Percentiles rank a stretch among this genome's conserved stretches.
phyloP scores from a whole-genome alignment of 2,329 filamentous ascomycete genomes.

The Geoglossum cookeanum region DNA sequence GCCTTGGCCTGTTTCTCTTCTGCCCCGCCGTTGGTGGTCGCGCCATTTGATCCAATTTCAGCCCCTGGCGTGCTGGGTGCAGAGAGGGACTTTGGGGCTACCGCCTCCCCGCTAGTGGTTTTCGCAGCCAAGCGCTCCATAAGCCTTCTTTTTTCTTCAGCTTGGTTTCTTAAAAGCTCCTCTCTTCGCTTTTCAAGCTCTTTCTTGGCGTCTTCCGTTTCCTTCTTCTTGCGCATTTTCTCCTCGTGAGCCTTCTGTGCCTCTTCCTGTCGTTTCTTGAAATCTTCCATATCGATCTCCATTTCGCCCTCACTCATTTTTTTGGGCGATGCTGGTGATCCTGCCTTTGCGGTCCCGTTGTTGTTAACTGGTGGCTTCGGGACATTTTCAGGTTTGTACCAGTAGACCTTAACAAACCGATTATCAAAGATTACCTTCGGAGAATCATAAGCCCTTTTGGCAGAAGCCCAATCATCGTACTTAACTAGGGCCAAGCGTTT shows the following conservation, averaged over 20 bases:
- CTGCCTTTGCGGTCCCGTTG: constrained; percentile 5
- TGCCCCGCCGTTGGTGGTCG: constrained; percentile 8
- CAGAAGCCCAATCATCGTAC: constrained; percentile 44
- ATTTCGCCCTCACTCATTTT: constrained; percentile 21
- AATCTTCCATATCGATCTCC: constrained; percentile 49
- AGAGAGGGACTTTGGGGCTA: neutral
- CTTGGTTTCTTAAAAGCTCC: constrained; percentile 41
- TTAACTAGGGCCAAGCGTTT: constrained; percentile 51
- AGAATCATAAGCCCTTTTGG: constrained; percentile 52
- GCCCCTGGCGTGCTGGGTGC: constrained; percentile 12
- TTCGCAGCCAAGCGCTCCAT: constrained; percentile 43
- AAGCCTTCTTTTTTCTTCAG: constrained; percentile 43
- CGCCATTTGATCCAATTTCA: constrained; percentile 14
- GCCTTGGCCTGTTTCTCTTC: constrained; percentile 9
- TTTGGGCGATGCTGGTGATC: constrained; percentile 7
- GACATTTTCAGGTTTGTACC: constrained; percentile 35
- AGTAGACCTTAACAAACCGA: constrained; percentile 69
- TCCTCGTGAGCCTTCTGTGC: constrained; percentile 51
- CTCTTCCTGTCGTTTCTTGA: constrained; percentile 48
- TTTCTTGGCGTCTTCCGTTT: constrained; percentile 40
- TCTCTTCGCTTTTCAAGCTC: constrained; percentile 47
- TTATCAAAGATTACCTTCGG: constrained; percentile 73
- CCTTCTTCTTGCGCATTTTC: constrained; percentile 40
- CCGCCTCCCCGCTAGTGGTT: constrained; percentile 16
- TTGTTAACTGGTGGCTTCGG: constrained; percentile 7